Percentiles rank a stretch among this genome's conserved stretches.
Conservation (phyloP, 257 asterid species). For the Galeopsis tetrahit region DNA sequence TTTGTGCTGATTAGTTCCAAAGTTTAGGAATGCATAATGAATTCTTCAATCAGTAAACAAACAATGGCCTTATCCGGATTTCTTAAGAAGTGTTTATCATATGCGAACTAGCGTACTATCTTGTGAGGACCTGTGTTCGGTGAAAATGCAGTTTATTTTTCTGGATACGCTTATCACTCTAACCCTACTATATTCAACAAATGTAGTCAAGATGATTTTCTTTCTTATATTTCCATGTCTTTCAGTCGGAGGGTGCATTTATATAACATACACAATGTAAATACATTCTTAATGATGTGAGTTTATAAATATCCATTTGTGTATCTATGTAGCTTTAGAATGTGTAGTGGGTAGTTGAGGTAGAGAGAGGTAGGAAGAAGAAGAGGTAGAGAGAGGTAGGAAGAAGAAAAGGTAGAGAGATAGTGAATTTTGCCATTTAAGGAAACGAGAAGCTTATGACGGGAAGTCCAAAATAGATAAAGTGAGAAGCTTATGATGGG, state of each 20-base stretch:
- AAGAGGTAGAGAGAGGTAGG: too few species aligned
- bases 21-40: background rate
- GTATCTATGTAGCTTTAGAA: background rate
- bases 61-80: background rate
- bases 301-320: background rate
- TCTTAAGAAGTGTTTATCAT: background rate
- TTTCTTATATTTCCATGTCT: background rate
- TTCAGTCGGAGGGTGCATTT: slow-evolving; percentile 8
- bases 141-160: background rate
- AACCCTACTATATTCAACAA: slow-evolving; percentile 1
- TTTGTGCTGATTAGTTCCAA: slow-evolving; percentile 9
- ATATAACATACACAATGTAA: background rate
- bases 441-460: too few species aligned
- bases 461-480: too few species aligned
- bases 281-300: background rate
- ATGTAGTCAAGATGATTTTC: slow-evolving; percentile 15
- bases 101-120: background rate
- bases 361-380: too few species aligned
- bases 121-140: slow-evolving; percentile 5
- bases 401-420: too few species aligned
- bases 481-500: too few species aligned
- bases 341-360: too few species aligned
- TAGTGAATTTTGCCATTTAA: too few species aligned
- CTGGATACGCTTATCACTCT: background rate
- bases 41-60: background rate